Conservation (phyloP, 2,329 filamentous ascomycete genomes). For the Botrytis pseudocinerea region DNA sequence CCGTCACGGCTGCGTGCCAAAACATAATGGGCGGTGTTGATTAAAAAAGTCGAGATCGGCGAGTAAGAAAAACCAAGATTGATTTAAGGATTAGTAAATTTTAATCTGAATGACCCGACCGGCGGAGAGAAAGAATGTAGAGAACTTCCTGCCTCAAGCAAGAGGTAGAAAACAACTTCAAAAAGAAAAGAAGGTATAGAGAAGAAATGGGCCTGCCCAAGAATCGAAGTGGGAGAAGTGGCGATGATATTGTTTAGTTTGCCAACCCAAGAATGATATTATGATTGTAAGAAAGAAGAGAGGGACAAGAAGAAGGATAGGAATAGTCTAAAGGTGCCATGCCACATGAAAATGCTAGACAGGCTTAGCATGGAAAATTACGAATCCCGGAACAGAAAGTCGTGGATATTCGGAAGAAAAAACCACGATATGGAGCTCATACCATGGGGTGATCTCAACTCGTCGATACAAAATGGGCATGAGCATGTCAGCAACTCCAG, state of each 20-base stretch:
- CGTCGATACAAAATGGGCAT: slow-evolving; percentile 4
- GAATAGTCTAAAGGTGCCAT: slow-evolving; percentile 26
- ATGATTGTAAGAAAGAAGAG: slow-evolving; percentile 21
- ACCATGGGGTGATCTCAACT: slow-evolving; percentile 9
- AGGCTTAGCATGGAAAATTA: slow-evolving; percentile 25
- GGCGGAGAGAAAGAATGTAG: slow-evolving; percentile 34
- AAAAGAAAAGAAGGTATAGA: slow-evolving; percentile 31
- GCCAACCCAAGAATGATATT: slow-evolving; percentile 24
- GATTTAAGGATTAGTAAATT: slow-evolving; percentile 22
- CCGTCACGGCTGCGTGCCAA: slow-evolving; percentile 28
- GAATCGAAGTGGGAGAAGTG: slow-evolving; percentile 31
- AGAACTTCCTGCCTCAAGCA: slow-evolving; percentile 27
- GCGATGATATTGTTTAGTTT: slow-evolving; percentile 34
- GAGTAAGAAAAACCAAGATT: slow-evolving; percentile 17
- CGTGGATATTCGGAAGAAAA: not conserved
- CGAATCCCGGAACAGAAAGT: slow-evolving; percentile 1
- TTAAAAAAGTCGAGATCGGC: slow-evolving; percentile 11
- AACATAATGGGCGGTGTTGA: slow-evolving; percentile 30
- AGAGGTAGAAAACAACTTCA: slow-evolving; percentile 4
- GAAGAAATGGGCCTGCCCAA: slow-evolving; percentile 34
- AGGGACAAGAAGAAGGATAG: slow-evolving; percentile 17
- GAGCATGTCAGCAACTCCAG: slow-evolving; percentile 9
- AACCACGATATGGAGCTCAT: not conserved
- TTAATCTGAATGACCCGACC: slow-evolving; percentile 31
- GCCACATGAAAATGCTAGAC: slow-evolving; percentile 21